Conservation (phyloP, 2,329 filamentous ascomycete species). For the Colletotrichum spaethianum region DNA sequence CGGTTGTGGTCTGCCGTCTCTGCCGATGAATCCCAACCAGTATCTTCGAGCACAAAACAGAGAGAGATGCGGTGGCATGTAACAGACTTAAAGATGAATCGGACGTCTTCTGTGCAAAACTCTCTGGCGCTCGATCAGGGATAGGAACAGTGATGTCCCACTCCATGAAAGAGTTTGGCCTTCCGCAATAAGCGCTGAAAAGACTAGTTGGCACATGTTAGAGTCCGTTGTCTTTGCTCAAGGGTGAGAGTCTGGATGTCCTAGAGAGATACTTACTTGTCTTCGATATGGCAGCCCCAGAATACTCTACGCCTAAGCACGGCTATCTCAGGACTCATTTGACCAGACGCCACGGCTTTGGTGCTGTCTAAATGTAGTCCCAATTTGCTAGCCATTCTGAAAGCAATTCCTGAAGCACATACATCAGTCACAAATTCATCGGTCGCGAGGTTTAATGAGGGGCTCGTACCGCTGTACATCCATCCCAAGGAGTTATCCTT, state of each 20-base stretch:
- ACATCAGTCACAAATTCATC: not conserved
- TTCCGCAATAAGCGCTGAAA: constrained; percentile 16
- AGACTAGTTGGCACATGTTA: not conserved
- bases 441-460: no score
- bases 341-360: constrained; percentile 9
- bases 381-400: constrained; percentile 21
- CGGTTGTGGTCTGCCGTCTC: not conserved
- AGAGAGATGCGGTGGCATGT: constrained; percentile 5
- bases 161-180: constrained; percentile 22
- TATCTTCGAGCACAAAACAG: constrained; percentile 11
- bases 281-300: constrained; percentile 30
- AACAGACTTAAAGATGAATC: not conserved
- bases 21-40: not conserved
- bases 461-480: constrained; percentile 29
- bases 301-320: constrained; percentile 26
- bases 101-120: not conserved
- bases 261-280: constrained; percentile 1
- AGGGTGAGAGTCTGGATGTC: no score
- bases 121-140: not conserved
- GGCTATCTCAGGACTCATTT: constrained; percentile 10
- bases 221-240: not conserved
- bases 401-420: constrained; percentile 13
- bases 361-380: constrained; percentile 29
- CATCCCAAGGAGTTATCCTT: constrained; percentile 11
- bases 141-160: constrained; percentile 8